A percentile compares a stretch with the other conserved stretches of the same genome.
Conservation (phyloP, 306 rosid genomes). For the Cucurbita argyrosperma region DNA sequence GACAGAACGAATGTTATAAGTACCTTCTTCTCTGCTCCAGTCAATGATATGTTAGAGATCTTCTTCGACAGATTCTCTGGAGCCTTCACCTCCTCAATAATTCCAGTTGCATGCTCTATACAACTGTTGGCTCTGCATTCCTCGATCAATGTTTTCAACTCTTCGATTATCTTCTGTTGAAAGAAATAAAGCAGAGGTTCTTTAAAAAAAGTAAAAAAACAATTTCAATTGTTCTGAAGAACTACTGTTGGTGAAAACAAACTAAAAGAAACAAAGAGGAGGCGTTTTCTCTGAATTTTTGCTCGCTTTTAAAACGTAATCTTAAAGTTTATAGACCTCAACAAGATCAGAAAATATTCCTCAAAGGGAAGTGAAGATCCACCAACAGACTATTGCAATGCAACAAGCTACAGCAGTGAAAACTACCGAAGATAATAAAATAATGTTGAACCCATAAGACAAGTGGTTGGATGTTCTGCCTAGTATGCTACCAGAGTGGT, state of each 20-base stretch:
- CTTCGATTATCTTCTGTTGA: conserved; percentile 22
- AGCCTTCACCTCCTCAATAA: conserved; percentile 43
- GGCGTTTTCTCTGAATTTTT: background rate
- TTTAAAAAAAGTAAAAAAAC: background rate
- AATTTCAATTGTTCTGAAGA: background rate
- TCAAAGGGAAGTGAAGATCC: background rate
- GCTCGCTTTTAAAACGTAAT: background rate
- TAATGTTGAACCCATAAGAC: background rate
- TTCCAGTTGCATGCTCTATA: conserved; percentile 42
- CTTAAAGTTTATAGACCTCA: background rate
- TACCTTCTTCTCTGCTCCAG: conserved; percentile 33
- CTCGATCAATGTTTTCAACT: conserved; percentile 29
- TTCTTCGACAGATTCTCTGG: conserved; percentile 38
- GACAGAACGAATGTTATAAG: background rate
- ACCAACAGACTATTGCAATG: background rate
- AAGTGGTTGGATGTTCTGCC: background rate
- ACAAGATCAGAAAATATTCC: background rate
- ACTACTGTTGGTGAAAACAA: background rate
- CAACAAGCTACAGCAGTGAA: background rate
- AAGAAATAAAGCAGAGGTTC: background rate
- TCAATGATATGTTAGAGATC: conserved; percentile 22
- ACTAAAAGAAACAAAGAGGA: background rate
- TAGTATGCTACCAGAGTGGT: background rate
- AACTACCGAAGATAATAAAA: background rate
- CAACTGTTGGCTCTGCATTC: conserved; percentile 44